phyloP scores from a whole-genome alignment of 805 yeast genomes.

The Starmerella ratchasimensis region DNA sequence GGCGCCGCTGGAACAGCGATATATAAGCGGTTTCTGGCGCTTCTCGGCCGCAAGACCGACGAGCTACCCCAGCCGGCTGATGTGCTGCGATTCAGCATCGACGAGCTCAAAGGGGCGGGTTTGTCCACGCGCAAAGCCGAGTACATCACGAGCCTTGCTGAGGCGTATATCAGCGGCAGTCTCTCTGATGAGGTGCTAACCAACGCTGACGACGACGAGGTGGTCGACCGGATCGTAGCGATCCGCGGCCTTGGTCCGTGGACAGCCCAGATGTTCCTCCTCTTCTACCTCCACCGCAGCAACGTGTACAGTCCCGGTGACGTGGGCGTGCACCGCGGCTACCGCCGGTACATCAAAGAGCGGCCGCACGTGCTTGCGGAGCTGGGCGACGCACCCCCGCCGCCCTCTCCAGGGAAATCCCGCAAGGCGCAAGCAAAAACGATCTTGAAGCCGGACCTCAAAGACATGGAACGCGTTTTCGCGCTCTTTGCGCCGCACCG shows the following conservation, averaged over 20 bases:
- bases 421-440: conserved; percentile 29
- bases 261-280: conserved; percentile 79
- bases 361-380: conserved; percentile 30
- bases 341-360: conserved; percentile 42
- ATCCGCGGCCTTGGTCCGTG: conserved; percentile 37
- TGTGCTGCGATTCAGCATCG: conserved; percentile 32
- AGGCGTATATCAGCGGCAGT: conserved; percentile 20
- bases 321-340: conserved; percentile 75
- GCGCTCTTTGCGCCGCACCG: conserved; percentile 51
- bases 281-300: conserved; percentile 51
- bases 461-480: conserved; percentile 52
- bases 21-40: conserved; percentile 32
- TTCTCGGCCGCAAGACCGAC: conserved; percentile 23
- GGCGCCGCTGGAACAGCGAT: conserved; percentile 72
- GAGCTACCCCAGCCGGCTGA: conserved; percentile 40
- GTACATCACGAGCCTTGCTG: conserved; percentile 51
- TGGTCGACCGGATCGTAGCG: conserved; percentile 23
- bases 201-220: conserved; percentile 23
- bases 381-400: conserved; percentile 21
- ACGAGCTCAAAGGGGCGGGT: conserved; percentile 49
- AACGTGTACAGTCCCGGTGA: conserved; percentile 70
- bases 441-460: conserved; percentile 25
- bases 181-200: conserved; percentile 22
- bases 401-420: conserved; percentile 24
- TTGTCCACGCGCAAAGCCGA: conserved; percentile 53